Conservation (phyloP, 73 alveolate species). For the Tetrahymena thermophila region DNA sequence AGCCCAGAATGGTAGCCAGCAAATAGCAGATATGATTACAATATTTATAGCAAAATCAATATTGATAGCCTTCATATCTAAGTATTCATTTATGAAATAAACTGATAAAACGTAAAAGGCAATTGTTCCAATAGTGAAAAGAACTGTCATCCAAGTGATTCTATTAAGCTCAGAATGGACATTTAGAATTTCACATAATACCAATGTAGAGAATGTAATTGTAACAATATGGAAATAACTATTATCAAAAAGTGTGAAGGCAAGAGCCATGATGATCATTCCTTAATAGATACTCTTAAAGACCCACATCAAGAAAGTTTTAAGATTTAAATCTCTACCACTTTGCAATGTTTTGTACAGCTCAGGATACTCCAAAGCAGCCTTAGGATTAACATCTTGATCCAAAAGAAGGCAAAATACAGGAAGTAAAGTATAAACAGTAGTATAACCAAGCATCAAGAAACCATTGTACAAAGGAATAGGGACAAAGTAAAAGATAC, state of each 20-base stretch:
- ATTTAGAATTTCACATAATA: slow-evolving; percentile 68
- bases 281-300: slow-evolving; percentile 90
- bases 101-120: background rate
- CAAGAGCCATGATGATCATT: slow-evolving; percentile 66
- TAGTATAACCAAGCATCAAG: slow-evolving; percentile 93
- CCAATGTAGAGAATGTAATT: slow-evolving; percentile 67
- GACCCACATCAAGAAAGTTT: slow-evolving; percentile 81
- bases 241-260: slow-evolving; percentile 70
- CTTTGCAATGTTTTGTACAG: slow-evolving; percentile 73
- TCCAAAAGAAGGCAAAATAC: slow-evolving; percentile 87
- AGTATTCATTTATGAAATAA: background rate
- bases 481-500: slow-evolving; percentile 80
- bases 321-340: slow-evolving; percentile 80
- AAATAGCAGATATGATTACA: background rate
- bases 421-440: slow-evolving; percentile 89
- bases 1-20: background rate
- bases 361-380: slow-evolving; percentile 78
- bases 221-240: slow-evolving; percentile 65
- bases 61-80: background rate
- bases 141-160: background rate
- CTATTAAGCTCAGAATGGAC: slow-evolving; percentile 44
- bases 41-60: background rate
- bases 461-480: slow-evolving; percentile 85
- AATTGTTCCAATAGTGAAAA: background rate
- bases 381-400: slow-evolving; percentile 68